These are phyloP conservation scores for Pyricularia sp. DNA, from an alignment of 2,329 filamentous ascomycete species.

Conservation along the genomic window DNA sequence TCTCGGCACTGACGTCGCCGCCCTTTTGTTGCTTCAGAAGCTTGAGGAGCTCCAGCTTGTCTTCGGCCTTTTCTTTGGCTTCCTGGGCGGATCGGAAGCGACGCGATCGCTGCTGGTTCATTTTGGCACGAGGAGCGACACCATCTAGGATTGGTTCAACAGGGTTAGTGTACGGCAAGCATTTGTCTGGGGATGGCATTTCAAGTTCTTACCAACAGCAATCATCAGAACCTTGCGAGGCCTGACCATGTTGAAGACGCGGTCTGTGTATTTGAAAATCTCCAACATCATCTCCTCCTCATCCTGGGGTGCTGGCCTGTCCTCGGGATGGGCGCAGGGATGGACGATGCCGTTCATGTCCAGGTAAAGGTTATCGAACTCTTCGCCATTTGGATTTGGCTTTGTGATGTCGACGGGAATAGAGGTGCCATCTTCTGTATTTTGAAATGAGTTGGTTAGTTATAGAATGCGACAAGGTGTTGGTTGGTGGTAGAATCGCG, in stretches of 20 bases:
- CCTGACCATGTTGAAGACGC: slow-evolving; percentile 96
- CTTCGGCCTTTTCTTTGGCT: slow-evolving; percentile 82
- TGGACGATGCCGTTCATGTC: slow-evolving; percentile 99
- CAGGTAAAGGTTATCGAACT: slow-evolving; percentile 94
- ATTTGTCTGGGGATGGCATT: neutral
- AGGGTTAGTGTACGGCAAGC: slow-evolving; percentile 3
- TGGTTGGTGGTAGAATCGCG: too few species aligned
- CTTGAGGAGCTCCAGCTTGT: slow-evolving; percentile 79
- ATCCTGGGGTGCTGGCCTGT: slow-evolving; percentile 76
- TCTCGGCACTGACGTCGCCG: slow-evolving; percentile 47
- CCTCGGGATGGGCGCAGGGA: slow-evolving; percentile 94
- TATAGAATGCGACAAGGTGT: neutral
- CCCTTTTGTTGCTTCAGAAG: slow-evolving; percentile 69
- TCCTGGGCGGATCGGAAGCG: slow-evolving; percentile 92
- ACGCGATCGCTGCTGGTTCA: slow-evolving; percentile 97
- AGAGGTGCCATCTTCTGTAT: slow-evolving; percentile 55
- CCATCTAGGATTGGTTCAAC: slow-evolving; percentile 49
- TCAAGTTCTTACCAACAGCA: slow-evolving; percentile 58
- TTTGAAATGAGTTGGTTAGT: neutral
- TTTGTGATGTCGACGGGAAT: slow-evolving; percentile 76
- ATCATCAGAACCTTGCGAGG: slow-evolving; percentile 95
- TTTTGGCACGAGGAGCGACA: slow-evolving; percentile 93
- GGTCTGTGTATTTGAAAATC: slow-evolving; percentile 96
- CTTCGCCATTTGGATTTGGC: slow-evolving; percentile 92
- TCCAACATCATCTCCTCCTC: slow-evolving; percentile 99